These are phyloP conservation scores for Rosa multiflora DNA, from an alignment of 306 rosid genomes.

Conservation along the genomic window DNA sequence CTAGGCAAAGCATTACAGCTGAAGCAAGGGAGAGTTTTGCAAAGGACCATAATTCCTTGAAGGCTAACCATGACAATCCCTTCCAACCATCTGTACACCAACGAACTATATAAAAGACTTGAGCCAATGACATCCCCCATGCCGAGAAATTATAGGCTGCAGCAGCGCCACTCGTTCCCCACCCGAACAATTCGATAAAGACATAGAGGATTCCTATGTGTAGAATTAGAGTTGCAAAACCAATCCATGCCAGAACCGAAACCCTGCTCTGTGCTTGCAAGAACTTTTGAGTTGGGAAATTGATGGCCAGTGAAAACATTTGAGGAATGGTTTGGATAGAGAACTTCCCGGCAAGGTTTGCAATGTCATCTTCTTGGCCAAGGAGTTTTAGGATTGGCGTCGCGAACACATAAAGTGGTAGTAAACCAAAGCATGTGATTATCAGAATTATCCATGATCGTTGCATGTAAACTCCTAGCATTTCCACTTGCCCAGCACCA, in stretches of 20 bases:
- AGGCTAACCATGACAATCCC: slow-evolving; percentile 86
- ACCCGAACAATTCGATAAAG: slow-evolving; percentile 48
- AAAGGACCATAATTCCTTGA: slow-evolving; percentile 80
- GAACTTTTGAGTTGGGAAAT: slow-evolving; percentile 86
- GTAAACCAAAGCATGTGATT: slow-evolving; percentile 50
- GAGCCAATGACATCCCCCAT: slow-evolving; percentile 73
- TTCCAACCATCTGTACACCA: slow-evolving; percentile 87
- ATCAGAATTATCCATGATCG: slow-evolving; percentile 76
- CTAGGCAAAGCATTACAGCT: slow-evolving; percentile 91
- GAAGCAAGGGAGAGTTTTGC: slow-evolving; percentile 82
- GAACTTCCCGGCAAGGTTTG: slow-evolving; percentile 73
- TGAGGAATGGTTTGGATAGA: slow-evolving; percentile 86
- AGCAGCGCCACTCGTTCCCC: slow-evolving; percentile 90
- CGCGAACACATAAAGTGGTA: slow-evolving; percentile 69
- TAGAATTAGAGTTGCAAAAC: slow-evolving; percentile 41
- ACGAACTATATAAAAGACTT: slow-evolving; percentile 63
- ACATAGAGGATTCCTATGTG: slow-evolving; percentile 51
- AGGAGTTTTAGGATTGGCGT: slow-evolving; percentile 67
- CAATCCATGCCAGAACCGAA: slow-evolving; percentile 77
- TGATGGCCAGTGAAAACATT: slow-evolving; percentile 81
- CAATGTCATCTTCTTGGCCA: slow-evolving; percentile 68
- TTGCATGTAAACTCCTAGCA: slow-evolving; percentile 94
- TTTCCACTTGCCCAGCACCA: slow-evolving; percentile 92
- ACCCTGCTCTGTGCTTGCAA: slow-evolving; percentile 88
- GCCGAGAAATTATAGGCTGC: slow-evolving; percentile 68